Evolutionary conservation across 495 filamentous ascomycete species (phyloP).

Genomic region (Podospora comata): DNA sequence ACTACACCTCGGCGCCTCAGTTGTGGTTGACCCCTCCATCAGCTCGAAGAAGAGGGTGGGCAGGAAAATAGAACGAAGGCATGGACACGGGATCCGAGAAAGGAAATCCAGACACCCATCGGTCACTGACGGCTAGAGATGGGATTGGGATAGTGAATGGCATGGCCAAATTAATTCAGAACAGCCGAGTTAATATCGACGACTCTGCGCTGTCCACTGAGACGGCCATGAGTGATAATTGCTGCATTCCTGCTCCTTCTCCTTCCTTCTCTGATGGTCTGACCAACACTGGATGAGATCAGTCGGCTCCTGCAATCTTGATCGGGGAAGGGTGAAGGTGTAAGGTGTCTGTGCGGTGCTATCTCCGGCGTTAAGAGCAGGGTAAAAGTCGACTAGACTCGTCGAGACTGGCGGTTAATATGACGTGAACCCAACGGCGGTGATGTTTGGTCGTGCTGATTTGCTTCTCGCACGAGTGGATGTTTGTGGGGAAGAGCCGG

Average conservation of each 20-base stretch:
- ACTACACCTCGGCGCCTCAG: slow-evolving; percentile 7
- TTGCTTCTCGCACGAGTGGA: slow-evolving; percentile 14
- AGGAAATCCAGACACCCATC: slow-evolving; percentile 13
- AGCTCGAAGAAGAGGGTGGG: slow-evolving; percentile 10
- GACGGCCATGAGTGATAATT: background rate
- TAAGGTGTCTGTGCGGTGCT: slow-evolving; percentile 17
- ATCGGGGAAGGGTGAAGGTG: background rate
- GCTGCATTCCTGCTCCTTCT: background rate
- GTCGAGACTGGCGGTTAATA: slow-evolving; percentile 28
- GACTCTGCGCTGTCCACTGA: slow-evolving; percentile 26
- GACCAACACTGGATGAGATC: background rate
- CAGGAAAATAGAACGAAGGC: background rate
- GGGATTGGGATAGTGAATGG: slow-evolving; percentile 28
- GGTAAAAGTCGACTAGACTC: slow-evolving; percentile 8
- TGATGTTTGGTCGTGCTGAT: slow-evolving; percentile 27
- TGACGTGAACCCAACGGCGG: slow-evolving; percentile 22
- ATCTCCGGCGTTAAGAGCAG: slow-evolving; percentile 11
- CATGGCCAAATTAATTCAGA: slow-evolving; percentile 32
- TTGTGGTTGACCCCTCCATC: slow-evolving; percentile 12
- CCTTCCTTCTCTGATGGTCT: slow-evolving; percentile 4
- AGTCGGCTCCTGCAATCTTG: slow-evolving; percentile 2
- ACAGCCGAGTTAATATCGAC: slow-evolving; percentile 32
- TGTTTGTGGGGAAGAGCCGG: slow-evolving; percentile 9
- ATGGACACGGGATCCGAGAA: slow-evolving; percentile 10
- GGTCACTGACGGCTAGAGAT: slow-evolving; percentile 29